phyloP scores from a whole-genome alignment of 2,329 filamentous ascomycete genomes.

The Fusarium sp. region DNA sequence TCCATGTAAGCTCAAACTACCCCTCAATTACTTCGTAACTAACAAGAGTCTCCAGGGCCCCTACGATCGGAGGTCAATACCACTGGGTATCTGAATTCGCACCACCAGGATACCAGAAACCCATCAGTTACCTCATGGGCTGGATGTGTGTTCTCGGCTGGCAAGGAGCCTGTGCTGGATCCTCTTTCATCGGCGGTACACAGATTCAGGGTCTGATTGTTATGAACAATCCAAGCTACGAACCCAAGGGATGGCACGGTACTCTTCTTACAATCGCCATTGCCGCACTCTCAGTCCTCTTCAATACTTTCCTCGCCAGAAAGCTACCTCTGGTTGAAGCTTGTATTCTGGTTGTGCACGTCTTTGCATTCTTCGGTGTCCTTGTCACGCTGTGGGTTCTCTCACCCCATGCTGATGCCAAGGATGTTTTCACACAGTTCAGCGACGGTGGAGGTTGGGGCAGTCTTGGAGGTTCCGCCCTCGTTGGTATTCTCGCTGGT shows the following conservation, averaged over 20 bases:
- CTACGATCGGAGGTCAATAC: slow-evolving; percentile 68
- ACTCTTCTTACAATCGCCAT: slow-evolving; percentile 31
- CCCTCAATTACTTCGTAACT: background rate
- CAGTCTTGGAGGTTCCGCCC: slow-evolving; percentile 28
- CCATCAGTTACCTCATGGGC: slow-evolving; percentile 63
- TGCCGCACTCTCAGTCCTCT: slow-evolving; percentile 28
- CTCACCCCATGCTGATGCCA: slow-evolving; percentile 29
- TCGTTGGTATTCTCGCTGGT: slow-evolving; percentile 39
- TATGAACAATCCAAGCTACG: slow-evolving; percentile 44
- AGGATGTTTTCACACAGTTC: slow-evolving; percentile 34
- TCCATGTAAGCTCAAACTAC: slow-evolving; percentile 50
- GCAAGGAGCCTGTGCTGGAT: slow-evolving; percentile 55
- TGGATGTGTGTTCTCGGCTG: slow-evolving; percentile 60
- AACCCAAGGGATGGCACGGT: slow-evolving; percentile 34
- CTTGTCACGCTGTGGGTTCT: slow-evolving; percentile 40
- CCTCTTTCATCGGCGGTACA: slow-evolving; percentile 56
- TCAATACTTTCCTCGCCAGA: slow-evolving; percentile 33
- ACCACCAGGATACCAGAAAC: slow-evolving; percentile 59
- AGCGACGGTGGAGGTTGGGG: slow-evolving; percentile 38
- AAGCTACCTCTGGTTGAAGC: slow-evolving; percentile 34
- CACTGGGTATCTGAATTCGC: slow-evolving; percentile 68
- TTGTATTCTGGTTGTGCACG: slow-evolving; percentile 30
- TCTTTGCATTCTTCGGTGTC: slow-evolving; percentile 40
- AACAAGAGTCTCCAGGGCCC: slow-evolving; percentile 49
- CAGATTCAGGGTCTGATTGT: slow-evolving; percentile 58